Evolutionary conservation across 1,139 yeast species (phyloP), one percentile per base, ranked within the genome.

Genomic region (Suhomyces panamericanus): DNA sequence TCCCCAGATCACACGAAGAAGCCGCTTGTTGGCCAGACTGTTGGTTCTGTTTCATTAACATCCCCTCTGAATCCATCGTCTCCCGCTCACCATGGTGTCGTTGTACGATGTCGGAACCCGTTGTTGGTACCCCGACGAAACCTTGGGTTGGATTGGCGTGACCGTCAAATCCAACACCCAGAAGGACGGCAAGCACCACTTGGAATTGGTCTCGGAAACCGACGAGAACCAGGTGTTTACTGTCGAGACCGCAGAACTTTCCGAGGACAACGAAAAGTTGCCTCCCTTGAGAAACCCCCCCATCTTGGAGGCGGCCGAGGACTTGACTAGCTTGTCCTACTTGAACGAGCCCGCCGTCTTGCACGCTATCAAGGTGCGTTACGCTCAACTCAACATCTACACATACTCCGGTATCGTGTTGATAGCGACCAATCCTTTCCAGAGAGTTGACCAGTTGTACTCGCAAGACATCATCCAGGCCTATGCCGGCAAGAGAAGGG

Each of bases 351-450:
- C 99, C 0, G 93, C 96, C 3, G 97, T 95, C 38, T 77, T 95
- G 55, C 96, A 91, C 60, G 97, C 99, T 13, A 91, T 93, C 64
- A 86, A 83, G 59, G 81, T 88, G 56, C 82, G 99, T 58, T 93
- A 93, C 62, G 77, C 90, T 27, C 96, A 89, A 60, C 78, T 90
- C 57, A 88, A 85, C 62, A 93, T 93, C 52, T 93, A 93, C 65
- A 95, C 99, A 4, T 93, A 93, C 64, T 88, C 96, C 1, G 99
- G 99, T 64, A 93, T 95, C 51, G 99, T 93, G 48, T 81, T 93
- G 60, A 91, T 93, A 60, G 99, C 99, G 30, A 86, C 96, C 8
- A 93, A 93, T 64, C 99, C 99, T 13, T 93, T 93, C 67, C 96
- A 88, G 63, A 77, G 87, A 55, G 89, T 90, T 35, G 98, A 91